phyloP scores from a whole-genome alignment of 2,329 filamentous ascomycete genomes.

The Ilyonectria sp. region DNA sequence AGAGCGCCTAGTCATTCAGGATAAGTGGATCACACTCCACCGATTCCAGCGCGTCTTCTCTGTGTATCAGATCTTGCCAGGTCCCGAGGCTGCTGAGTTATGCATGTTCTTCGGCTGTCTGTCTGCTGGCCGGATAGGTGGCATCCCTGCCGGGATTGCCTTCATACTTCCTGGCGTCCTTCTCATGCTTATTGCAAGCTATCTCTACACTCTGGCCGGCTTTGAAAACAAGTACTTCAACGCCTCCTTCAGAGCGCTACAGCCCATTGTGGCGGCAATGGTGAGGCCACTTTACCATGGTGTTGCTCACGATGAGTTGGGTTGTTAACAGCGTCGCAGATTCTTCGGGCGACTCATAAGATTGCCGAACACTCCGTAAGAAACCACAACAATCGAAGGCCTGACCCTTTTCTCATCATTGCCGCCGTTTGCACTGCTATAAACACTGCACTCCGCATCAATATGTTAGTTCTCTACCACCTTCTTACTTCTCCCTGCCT shows the following conservation, averaged over 20 bases:
- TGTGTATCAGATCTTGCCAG: slow-evolving; percentile 27
- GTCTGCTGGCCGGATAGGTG: slow-evolving; percentile 24
- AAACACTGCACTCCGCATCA: slow-evolving; percentile 23
- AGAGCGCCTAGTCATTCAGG: slow-evolving; percentile 12
- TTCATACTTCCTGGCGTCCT: slow-evolving; percentile 18
- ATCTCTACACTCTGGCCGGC: background rate
- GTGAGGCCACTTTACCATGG: background rate
- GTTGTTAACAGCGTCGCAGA: background rate
- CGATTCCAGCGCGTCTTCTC: slow-evolving; percentile 23
- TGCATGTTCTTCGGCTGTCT: slow-evolving; percentile 26
- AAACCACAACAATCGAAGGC: background rate
- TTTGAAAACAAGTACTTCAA: slow-evolving; percentile 6
- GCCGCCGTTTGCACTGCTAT: slow-evolving; percentile 6
- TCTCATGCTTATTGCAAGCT: slow-evolving; percentile 20
- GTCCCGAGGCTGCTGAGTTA: slow-evolving; percentile 5
- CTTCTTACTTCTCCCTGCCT: slow-evolving; percentile 1
- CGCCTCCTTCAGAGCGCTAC: background rate
- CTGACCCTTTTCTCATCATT: slow-evolving; percentile 4
- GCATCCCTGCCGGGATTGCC: slow-evolving; percentile 21
- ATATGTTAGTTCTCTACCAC: slow-evolving; percentile 17
- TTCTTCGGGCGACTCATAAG: background rate
- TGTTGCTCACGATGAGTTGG: background rate
- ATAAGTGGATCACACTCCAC: slow-evolving; percentile 15
- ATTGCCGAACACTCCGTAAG: slow-evolving; percentile 2
- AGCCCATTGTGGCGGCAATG: slow-evolving; percentile 11